phyloP scores from a whole-genome alignment of 108 stramenopile species.

The Aurantiochytrium sp. region DNA sequence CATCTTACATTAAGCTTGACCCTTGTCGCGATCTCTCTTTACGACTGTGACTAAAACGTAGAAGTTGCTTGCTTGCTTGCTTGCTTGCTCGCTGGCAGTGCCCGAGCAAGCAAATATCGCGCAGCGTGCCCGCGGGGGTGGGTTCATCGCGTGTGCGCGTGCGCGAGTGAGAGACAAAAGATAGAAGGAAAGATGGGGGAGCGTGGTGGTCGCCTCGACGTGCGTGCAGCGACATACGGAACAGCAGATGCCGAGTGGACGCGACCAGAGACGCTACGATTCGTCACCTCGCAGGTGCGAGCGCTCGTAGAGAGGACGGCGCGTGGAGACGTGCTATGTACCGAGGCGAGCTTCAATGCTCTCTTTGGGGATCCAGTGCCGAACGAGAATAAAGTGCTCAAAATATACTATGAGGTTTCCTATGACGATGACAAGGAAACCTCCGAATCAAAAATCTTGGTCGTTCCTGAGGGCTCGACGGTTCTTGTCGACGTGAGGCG shows the following conservation, averaged over 20 bases:
- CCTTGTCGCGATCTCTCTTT: no score
- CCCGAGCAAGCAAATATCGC: background rate
- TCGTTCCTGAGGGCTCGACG: background rate
- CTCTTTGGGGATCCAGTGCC: conserved; percentile 2
- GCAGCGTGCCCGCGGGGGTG: no score
- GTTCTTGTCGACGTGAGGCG: background rate
- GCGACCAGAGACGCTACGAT: background rate
- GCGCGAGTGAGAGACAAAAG: no score
- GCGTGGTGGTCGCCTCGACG: background rate
- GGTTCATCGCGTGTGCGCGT: no score
- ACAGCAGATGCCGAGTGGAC: background rate
- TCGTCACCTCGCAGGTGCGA: background rate
- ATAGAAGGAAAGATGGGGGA: no score
- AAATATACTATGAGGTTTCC: background rate
- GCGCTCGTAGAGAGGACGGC: background rate
- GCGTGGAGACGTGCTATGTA: background rate
- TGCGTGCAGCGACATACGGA: background rate
- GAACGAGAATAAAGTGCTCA: conserved; percentile 10
- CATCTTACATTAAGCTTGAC: no score
- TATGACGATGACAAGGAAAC: background rate
- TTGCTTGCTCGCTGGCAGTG: background rate
- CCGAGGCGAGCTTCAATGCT: conserved; percentile 13
- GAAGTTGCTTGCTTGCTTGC: background rate
- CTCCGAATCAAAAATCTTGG: background rate
- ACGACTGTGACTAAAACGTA: no score